phyloP scores from a whole-genome alignment of 805 yeast genomes.

The Zygosaccharomyces bisporus region DNA sequence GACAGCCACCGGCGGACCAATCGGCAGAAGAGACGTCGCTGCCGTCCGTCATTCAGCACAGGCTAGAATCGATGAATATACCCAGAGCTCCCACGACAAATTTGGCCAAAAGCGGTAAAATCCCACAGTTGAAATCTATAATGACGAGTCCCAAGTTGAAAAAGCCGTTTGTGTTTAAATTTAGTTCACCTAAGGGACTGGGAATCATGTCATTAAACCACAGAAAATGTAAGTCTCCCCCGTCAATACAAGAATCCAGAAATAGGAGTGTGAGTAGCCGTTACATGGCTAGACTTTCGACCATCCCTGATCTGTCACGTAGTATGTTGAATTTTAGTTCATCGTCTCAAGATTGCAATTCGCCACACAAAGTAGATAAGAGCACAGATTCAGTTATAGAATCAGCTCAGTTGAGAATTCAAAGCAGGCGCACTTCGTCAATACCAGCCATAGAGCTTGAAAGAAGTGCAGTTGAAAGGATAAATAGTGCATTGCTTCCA shows the following conservation, averaged over 20 bases:
- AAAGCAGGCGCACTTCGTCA: slow-evolving; percentile 8
- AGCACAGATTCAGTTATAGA: slow-evolving; percentile 5
- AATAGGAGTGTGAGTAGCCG: slow-evolving; percentile 12
- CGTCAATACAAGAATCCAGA: neutral
- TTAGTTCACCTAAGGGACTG: slow-evolving; percentile 2
- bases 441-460: slow-evolving; percentile 24
- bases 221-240: slow-evolving; percentile 1
- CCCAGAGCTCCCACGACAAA: slow-evolving; percentile 6
- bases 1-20: slow-evolving; percentile 7
- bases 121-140: slow-evolving; percentile 6
- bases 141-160: slow-evolving; percentile 9
- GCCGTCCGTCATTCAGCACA: slow-evolving; percentile 30
- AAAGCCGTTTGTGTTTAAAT: slow-evolving; percentile 5
- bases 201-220: slow-evolving; percentile 1
- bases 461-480: slow-evolving; percentile 30
- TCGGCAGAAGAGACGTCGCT: slow-evolving; percentile 22
- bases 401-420: slow-evolving; percentile 9
- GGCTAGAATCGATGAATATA: slow-evolving; percentile 12
- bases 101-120: slow-evolving; percentile 8
- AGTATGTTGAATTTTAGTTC: slow-evolving; percentile 21
- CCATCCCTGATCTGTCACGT: slow-evolving; percentile 31
- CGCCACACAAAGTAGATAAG: neutral
- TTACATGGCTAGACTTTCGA: slow-evolving; percentile 31
- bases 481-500: slow-evolving; percentile 33
- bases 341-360: slow-evolving; percentile 10